phyloP scores from a whole-genome alignment of 83 land plant genomes.

The Picea mariana region DNA sequence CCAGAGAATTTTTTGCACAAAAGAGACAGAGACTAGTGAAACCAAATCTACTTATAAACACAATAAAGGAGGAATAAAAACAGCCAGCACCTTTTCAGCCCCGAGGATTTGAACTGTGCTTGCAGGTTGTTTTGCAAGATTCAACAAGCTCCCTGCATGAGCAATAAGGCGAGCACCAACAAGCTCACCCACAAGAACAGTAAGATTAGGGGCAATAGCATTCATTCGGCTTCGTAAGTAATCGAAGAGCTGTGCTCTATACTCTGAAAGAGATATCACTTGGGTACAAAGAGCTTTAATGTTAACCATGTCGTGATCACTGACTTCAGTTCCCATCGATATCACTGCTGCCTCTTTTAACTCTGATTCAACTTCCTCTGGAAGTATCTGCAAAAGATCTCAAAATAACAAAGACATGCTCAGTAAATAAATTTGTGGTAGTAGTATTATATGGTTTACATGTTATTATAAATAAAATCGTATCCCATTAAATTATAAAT shows the following conservation, averaged over 20 bases:
- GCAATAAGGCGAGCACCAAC: constrained; percentile 99
- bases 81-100: constrained; percentile 99
- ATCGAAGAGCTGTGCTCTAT: constrained; percentile 92
- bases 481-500: not conserved
- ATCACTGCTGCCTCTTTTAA: constrained; percentile 84
- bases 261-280: constrained; percentile 87
- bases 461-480: not conserved
- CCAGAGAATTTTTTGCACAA: no score
- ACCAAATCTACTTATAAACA: no score
- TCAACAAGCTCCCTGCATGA: constrained; percentile 96
- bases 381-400: constrained; percentile 41
- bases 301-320: constrained; percentile 82
- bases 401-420: not conserved
- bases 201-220: constrained; percentile 96
- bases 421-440: not conserved
- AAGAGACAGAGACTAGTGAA: no score
- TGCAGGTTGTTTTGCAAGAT: constrained; percentile 94
- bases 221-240: constrained; percentile 93
- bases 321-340: constrained; percentile 99
- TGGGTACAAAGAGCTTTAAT: constrained; percentile 95
- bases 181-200: constrained; percentile 95
- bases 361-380: constrained; percentile 88
- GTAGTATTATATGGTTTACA: not conserved
- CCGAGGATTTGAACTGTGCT: constrained; percentile 98
- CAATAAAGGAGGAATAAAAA: no score